Percentiles rank a stretch among this genome's conserved stretches.
These are phyloP conservation scores for Phytophthora macrochlamydospora DNA, from an alignment of 352 stramenopile genomes.

Conservation along the genomic window DNA sequence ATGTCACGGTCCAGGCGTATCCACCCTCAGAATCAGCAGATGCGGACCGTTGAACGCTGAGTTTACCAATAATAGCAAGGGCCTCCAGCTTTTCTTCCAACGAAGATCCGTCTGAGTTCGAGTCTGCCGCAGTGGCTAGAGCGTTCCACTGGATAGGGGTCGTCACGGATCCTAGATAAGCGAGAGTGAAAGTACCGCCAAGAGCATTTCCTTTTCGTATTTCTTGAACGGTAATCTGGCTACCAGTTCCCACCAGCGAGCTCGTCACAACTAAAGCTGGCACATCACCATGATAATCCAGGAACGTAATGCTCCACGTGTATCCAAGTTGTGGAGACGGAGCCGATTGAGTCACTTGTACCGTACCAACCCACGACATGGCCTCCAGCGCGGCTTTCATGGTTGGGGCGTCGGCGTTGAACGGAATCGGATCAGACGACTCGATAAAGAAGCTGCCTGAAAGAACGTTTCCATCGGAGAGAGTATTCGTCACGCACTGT, in stretches of 20 bases:
- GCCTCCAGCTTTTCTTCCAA: conserved; percentile 79
- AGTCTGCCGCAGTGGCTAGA: conserved; percentile 34
- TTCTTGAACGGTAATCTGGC: conserved; percentile 59
- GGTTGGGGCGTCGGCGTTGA: conserved; percentile 48
- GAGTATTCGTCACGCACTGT: conserved; percentile 62
- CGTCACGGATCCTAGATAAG: conserved; percentile 48
- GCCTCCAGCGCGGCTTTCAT: conserved; percentile 61
- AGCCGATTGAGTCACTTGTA: conserved; percentile 57
- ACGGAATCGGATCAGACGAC: conserved; percentile 58
- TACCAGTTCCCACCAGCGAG: conserved; percentile 66
- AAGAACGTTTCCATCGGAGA: conserved; percentile 78
- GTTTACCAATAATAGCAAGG: conserved; percentile 50
- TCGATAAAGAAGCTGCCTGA: conserved; percentile 77
- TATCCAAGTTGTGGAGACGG: conserved; percentile 69
- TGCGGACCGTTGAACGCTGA: conserved; percentile 50
- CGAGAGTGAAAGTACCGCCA: conserved; percentile 63
- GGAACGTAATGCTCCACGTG: conserved; percentile 78
- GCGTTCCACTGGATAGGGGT: conserved; percentile 36
- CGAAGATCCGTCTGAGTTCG: conserved; percentile 56
- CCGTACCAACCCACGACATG: conserved; percentile 63
- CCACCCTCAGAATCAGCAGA: conserved; percentile 62
- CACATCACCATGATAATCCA: conserved; percentile 74
- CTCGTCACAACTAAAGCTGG: conserved; percentile 62
- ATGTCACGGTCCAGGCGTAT: conserved; percentile 73
- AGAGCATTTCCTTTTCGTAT: conserved; percentile 76